A percentile compares a stretch with the other conserved stretches of the same genome.
Evolutionary conservation across 805 yeast species (phyloP).

Genomic region (Schizosaccharomyces lindneri): DNA sequence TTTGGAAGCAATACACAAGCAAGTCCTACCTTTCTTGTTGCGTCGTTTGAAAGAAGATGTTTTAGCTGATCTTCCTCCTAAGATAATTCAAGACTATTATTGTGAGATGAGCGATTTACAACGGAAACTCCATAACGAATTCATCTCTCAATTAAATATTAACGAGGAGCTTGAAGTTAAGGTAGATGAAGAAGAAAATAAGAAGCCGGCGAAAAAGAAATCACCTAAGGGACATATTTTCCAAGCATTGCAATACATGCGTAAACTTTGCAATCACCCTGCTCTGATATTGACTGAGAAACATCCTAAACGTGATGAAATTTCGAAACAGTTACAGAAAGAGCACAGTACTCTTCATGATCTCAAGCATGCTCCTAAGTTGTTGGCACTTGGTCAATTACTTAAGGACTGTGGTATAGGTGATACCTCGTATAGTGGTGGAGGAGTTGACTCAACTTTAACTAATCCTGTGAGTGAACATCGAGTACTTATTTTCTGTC

Average conservation of each 20-base stretch:
- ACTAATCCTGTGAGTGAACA: conserved; percentile 67
- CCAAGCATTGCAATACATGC: conserved; percentile 92
- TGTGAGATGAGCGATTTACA: conserved; percentile 87
- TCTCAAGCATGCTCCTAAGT: conserved; percentile 73
- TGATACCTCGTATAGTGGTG: conserved; percentile 13
- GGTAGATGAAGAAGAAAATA: conserved; percentile 19
- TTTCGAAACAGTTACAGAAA: conserved; percentile 31
- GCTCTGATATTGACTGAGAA: conserved; percentile 58
- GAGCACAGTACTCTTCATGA: conserved; percentile 39
- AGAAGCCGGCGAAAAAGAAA: conserved; percentile 18
- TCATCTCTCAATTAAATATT: conserved; percentile 50
- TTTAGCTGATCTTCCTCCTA: conserved; percentile 85
- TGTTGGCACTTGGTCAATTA: conserved; percentile 55
- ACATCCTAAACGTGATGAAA: conserved; percentile 61
- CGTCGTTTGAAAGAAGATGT: conserved; percentile 93
- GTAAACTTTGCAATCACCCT: conserved; percentile 92
- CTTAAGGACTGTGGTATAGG: conserved; percentile 87
- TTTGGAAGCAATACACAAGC: conserved; percentile 84
- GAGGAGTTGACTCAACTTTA: conserved; percentile 19
- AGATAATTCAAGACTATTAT: conserved; percentile 91
- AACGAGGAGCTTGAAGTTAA: not conserved
- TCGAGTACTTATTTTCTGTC: conserved; percentile 85
- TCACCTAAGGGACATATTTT: conserved; percentile 59
- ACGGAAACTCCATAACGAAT: conserved; percentile 64
- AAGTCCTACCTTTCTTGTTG: conserved; percentile 84